Evolutionary conservation across 2,329 filamentous ascomycete species (phyloP), one percentile per base, ranked within the genome.

Genomic region (Clarireedia homoeocarpa): DNA sequence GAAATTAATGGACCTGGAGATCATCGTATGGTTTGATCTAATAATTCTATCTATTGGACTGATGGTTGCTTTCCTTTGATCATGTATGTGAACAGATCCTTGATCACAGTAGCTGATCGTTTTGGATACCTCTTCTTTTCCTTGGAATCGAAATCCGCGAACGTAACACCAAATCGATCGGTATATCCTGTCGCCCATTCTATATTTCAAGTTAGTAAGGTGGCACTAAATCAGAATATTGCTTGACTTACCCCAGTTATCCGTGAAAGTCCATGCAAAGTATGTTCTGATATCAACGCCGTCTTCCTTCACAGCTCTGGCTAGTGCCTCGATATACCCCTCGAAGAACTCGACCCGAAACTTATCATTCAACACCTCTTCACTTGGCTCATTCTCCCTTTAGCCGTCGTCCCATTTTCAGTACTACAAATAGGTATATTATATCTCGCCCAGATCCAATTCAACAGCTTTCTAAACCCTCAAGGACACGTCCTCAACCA

Each of bases 241-340:
- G 9, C 5, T n/a, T 2, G 6, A 34, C 36, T 48, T 30, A 49
- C 45, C 63, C 59, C 55, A 65, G 45, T 67, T 67, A 51, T 95
- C 89, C 77, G 94, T 81, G 57, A 94, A 79, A 67, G 85, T 89
- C 89, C 89, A 95, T 20, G 86, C 89, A 75, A 92, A 84, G 73
- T 94, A 95, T 10, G 84, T 88, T 64, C 81, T 78, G 55, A 92
- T 85, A 65, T 92, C 81, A 51, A 91, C 88, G 20, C 85, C 84
- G 67, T 94, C 89, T 63, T 85, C 74, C 52, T 77, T 75, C 48
- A 80, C 80, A 6, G 89, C 88, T 66, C 86, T 80, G 38, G 85
- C 87, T 80, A 94, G 81, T 57, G 88, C 88, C 51, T 76, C 78
- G 62, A 92, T 81, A 69, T 95, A 94, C 56, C 80, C 82, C 60